phyloP scores from a whole-genome alignment of 2,329 filamentous ascomycete species.

The Botrytis hyacinthi region DNA sequence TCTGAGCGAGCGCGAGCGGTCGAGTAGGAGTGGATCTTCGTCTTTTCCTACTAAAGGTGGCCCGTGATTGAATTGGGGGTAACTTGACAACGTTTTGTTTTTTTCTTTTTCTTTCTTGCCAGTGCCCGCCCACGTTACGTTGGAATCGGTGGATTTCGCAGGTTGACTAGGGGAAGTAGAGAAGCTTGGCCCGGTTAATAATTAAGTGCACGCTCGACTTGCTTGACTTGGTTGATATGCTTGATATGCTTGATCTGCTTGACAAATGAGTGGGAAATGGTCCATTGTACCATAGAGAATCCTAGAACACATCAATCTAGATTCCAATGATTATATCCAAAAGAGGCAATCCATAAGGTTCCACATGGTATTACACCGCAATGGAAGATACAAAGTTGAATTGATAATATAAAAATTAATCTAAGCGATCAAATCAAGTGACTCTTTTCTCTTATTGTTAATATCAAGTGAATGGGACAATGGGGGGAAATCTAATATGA shows the following conservation, averaged over 20 bases:
- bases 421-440: neutral
- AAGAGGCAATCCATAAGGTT: neutral
- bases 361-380: neutral
- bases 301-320: neutral
- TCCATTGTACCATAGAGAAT: neutral
- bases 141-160: neutral
- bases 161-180: conserved; percentile 1
- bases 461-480: neutral
- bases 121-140: neutral
- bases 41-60: neutral
- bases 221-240: neutral
- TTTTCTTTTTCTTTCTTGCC: neutral
- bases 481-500: neutral
- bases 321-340: neutral
- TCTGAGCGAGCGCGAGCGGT: neutral
- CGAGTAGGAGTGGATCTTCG: neutral
- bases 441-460: neutral
- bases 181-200: neutral
- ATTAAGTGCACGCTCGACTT: neutral
- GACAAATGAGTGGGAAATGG: neutral
- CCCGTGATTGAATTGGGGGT: neutral
- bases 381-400: neutral
- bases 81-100: neutral
- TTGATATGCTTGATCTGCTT: neutral
- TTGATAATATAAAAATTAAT: neutral